These are phyloP conservation scores for Penicillium sp. DNA, from an alignment of 2,329 filamentous ascomycete species.

Conservation along the genomic window DNA sequence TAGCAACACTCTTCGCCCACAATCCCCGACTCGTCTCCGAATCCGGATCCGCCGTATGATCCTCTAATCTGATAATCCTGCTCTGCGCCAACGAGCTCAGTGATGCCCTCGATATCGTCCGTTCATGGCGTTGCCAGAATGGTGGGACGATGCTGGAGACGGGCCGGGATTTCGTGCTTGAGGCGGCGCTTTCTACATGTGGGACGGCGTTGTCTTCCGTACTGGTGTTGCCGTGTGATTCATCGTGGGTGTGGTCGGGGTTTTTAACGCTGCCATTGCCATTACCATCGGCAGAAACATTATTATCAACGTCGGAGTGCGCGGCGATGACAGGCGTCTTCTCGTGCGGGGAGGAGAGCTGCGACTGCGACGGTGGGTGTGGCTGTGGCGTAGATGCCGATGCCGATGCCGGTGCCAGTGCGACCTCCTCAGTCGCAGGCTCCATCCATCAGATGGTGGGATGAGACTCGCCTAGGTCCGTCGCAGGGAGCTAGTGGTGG, in stretches of 20 bases:
- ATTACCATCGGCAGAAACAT: background rate
- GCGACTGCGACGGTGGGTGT: constrained; percentile 28
- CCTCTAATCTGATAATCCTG: constrained; percentile 62
- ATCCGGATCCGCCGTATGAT: constrained; percentile 63
- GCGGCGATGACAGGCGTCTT: background rate
- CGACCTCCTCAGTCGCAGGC: constrained; percentile 45
- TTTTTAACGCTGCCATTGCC: background rate
- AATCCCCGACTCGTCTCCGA: constrained; percentile 61
- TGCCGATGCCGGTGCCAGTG: constrained; percentile 9
- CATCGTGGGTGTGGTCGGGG: background rate
- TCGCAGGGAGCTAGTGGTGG: background rate
- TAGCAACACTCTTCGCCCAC: constrained; percentile 65
- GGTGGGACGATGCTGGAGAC: constrained; percentile 46
- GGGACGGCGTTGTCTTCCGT: constrained; percentile 6
- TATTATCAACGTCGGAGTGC: constrained; percentile 11
- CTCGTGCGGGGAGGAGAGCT: constrained; percentile 25
- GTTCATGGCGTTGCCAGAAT: constrained; percentile 50
- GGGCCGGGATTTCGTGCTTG: constrained; percentile 23
- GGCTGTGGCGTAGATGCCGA: background rate
- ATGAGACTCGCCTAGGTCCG: constrained; percentile 5
- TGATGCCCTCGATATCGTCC: constrained; percentile 47
- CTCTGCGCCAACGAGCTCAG: constrained; percentile 45
- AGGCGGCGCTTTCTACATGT: constrained; percentile 11
- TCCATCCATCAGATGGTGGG: constrained; percentile 47
- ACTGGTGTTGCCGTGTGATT: constrained; percentile 18